phyloP scores from a whole-genome alignment of 305 asterid species.

The Fraxinus sp. region DNA sequence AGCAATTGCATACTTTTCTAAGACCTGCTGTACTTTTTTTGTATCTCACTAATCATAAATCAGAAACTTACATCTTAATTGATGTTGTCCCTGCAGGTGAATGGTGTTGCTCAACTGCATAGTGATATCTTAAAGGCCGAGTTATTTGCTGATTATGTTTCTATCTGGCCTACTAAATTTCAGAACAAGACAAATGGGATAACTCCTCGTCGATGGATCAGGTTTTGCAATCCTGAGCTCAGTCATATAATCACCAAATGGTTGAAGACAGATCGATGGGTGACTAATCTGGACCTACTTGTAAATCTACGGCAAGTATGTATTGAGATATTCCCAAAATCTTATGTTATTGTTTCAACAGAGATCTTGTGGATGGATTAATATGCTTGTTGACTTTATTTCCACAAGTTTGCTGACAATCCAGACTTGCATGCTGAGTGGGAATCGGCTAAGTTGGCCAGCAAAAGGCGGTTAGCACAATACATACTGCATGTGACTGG shows the following conservation, averaged over 20 bases:
- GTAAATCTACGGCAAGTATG: conserved; percentile 80
- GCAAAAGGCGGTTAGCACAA: conserved; percentile 82
- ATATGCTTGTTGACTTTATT: conserved; percentile 28
- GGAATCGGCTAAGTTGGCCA: conserved; percentile 92
- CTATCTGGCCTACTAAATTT: conserved; percentile 92
- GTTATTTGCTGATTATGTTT: conserved; percentile 87
- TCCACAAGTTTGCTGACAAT: conserved; percentile 74
- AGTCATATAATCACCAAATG: conserved; percentile 91
- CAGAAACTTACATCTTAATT: conserved; percentile 22
- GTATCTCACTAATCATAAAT: neutral
- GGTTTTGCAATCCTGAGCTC: conserved; percentile 91
- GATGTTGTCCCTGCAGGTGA: conserved; percentile 61
- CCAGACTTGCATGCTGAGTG: conserved; percentile 76
- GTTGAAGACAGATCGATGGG: conserved; percentile 96
- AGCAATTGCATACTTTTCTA: neutral
- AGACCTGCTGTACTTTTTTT: neutral
- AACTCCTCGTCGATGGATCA: conserved; percentile 98
- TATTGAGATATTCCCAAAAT: conserved; percentile 20
- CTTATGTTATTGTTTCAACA: conserved; percentile 12
- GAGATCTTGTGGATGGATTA: conserved; percentile 18
- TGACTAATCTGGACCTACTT: conserved; percentile 80
- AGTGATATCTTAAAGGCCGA: conserved; percentile 90
- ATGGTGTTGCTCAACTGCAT: conserved; percentile 97
- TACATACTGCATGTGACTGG: conserved; percentile 80
- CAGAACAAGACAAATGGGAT: conserved; percentile 98